Evolutionary conservation across 352 stramenopile species (phyloP).

Genomic region (Globisporangium spinosum): DNA sequence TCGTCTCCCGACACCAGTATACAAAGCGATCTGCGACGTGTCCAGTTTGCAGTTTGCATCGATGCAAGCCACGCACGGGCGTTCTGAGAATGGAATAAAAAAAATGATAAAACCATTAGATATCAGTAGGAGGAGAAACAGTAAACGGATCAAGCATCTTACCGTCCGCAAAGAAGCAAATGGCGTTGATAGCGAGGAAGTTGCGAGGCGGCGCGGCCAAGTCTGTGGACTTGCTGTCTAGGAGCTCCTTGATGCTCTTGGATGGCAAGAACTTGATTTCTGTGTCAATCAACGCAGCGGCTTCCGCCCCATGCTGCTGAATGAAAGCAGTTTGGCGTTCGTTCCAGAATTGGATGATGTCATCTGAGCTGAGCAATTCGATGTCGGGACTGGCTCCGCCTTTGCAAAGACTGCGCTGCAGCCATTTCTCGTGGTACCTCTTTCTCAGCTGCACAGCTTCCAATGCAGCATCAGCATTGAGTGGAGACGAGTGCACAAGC

Average conservation of each 20-base stretch:
- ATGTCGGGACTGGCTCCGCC: not conserved
- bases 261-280: conserved; percentile 35
- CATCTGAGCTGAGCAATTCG: conserved; percentile 8
- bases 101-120: not conserved
- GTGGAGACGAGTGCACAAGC: conserved; percentile 27
- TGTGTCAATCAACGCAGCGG: conserved; percentile 6
- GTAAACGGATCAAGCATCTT: not conserved
- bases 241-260: conserved; percentile 32
- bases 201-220: conserved; percentile 15
- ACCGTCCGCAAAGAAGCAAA: conserved; percentile 79
- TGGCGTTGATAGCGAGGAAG: conserved; percentile 62
- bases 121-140: not conserved
- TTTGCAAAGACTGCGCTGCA: not conserved
- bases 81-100: conserved; percentile 24
- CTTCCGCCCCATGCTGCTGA: not conserved
- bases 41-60: conserved; percentile 64
- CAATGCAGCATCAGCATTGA: conserved; percentile 21
- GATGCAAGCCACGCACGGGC: conserved; percentile 55
- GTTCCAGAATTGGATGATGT: conserved; percentile 14
- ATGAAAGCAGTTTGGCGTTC: not conserved
- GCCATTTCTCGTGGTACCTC: conserved; percentile 36
- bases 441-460: conserved; percentile 26
- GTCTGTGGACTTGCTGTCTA: conserved; percentile 22
- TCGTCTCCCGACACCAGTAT: conserved; percentile 50
- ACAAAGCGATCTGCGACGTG: conserved; percentile 41